Conservation (phyloP, 2,329 filamentous ascomycete genomes). For the Capronia epimyces region DNA sequence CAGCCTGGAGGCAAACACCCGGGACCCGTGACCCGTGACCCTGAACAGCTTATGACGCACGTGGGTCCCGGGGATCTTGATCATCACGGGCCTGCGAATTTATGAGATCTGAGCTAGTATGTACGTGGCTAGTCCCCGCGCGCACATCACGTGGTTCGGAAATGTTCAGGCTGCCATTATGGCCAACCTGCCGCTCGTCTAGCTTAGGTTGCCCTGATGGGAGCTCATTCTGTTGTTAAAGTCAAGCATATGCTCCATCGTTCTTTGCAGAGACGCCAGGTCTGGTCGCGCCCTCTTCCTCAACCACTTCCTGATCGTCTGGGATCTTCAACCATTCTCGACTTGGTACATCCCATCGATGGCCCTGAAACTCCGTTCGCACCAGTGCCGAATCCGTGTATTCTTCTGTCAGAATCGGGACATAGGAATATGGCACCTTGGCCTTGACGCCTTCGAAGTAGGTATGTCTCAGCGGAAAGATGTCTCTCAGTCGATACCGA, state of each 20-base stretch:
- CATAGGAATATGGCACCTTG: conserved; percentile 54
- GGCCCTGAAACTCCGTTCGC: conserved; percentile 22
- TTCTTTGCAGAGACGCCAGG: not conserved
- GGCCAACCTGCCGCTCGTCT: no score
- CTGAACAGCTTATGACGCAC: not conserved
- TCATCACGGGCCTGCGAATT: no score
- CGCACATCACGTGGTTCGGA: no score
- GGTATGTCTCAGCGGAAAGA: conserved; percentile 69
- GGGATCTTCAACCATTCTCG: conserved; percentile 8
- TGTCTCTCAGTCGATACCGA: conserved; percentile 61
- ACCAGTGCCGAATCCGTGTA: conserved; percentile 37
- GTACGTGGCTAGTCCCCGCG: no score
- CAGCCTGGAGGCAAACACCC: not conserved
- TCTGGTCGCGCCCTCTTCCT: not conserved
- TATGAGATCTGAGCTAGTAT: no score
- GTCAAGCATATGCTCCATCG: conserved; percentile 1
- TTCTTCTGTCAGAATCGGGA: conserved; percentile 37
- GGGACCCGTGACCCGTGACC: not conserved
- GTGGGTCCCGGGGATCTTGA: not conserved
- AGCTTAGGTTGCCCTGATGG: no score
- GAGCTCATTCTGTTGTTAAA: no score
- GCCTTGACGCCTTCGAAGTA: conserved; percentile 69
- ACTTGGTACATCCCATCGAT: conserved; percentile 1
- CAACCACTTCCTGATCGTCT: not conserved
- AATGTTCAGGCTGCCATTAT: no score